Conservation (phyloP, 1,284 basidiomycete genomes). For the Sporisorium graminicola region DNA sequence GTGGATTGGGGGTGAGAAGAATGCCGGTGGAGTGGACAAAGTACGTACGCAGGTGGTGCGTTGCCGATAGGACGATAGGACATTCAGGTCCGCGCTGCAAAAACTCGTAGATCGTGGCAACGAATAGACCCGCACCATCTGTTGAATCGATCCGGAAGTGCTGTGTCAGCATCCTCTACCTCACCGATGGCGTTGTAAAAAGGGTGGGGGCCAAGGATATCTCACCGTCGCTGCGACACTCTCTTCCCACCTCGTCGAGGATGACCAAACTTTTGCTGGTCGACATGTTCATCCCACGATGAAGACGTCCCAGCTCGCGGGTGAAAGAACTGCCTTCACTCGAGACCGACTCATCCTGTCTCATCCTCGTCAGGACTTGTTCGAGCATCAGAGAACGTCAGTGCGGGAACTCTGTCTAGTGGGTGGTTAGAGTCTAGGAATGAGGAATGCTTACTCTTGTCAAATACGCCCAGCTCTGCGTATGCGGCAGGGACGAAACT, state of each 20-base stretch:
- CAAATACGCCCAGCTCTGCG: slow-evolving; percentile 49
- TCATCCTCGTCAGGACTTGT: slow-evolving; percentile 48
- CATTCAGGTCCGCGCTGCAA: slow-evolving; percentile 31
- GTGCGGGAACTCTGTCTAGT: neutral
- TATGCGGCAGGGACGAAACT: slow-evolving; percentile 38
- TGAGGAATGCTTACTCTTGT: slow-evolving; percentile 27
- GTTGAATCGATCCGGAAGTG: neutral
- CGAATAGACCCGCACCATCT: slow-evolving; percentile 52
- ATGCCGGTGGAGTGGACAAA: too few species aligned
- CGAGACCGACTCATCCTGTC: slow-evolving; percentile 48
- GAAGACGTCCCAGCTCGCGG: slow-evolving; percentile 41
- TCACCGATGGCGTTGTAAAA: neutral
- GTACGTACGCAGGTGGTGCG: slow-evolving; percentile 45
- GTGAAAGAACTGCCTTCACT: slow-evolving; percentile 52
- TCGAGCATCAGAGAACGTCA: neutral
- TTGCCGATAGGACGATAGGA: slow-evolving; percentile 43
- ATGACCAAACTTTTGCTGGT: slow-evolving; percentile 43
- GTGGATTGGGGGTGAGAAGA: too few species aligned
- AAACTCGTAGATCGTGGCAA: slow-evolving; percentile 43
- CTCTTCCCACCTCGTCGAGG: slow-evolving; percentile 49
- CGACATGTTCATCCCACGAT: slow-evolving; percentile 37
- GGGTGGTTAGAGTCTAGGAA: neutral
- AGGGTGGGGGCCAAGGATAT: neutral
- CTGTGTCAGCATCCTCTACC: neutral
- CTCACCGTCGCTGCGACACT: slow-evolving; percentile 50